These are phyloP conservation scores for Ceratocystis harringtonii DNA, from an alignment of 2,329 filamentous ascomycete species.

Conservation along the genomic window DNA sequence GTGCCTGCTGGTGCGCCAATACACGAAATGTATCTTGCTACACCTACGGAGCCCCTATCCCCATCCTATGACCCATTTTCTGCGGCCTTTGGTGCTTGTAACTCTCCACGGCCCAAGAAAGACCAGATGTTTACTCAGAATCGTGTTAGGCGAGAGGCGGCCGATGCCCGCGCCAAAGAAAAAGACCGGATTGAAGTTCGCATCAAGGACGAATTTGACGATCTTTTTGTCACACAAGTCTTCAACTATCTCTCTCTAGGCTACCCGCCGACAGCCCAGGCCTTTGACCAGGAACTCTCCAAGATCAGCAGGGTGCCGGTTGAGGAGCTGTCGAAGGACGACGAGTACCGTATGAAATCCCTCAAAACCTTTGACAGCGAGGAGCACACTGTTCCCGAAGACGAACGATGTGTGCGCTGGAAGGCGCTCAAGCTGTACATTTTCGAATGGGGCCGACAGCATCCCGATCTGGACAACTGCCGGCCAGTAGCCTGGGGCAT, in stretches of 20 bases:
- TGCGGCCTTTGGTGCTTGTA: constrained; percentile 24
- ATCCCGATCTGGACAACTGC: constrained; percentile 51
- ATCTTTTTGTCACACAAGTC: constrained; percentile 81
- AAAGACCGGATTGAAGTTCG: constrained; percentile 36
- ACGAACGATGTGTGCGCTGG: constrained; percentile 55
- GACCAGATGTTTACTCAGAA: constrained; percentile 5
- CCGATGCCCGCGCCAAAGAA: constrained; percentile 23
- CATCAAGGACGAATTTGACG: constrained; percentile 55
- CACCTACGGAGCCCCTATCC: constrained; percentile 11
- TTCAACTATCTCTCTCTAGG: constrained; percentile 94
- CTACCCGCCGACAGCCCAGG: constrained; percentile 70
- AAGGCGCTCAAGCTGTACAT: constrained; percentile 71
- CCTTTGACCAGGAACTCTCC: constrained; percentile 71
- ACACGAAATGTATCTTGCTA: constrained; percentile 13
- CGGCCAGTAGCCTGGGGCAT: constrained; percentile 53
- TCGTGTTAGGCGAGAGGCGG: constrained; percentile 5
- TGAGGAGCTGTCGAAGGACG: constrained; percentile 55
- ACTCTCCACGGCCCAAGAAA: constrained; percentile 2
- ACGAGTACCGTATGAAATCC: constrained; percentile 44
- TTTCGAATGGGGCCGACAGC: constrained; percentile 76
- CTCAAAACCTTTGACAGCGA: constrained; percentile 54
- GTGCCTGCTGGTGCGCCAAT: constrained; percentile 8
- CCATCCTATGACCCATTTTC: constrained; percentile 28
- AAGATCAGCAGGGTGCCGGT: constrained; percentile 61
- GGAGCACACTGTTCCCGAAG: constrained; percentile 18